These are phyloP conservation scores for Tylopilus vinaceipallidus DNA, from an alignment of 768 basidiomycete species.

Conservation along the genomic window DNA sequence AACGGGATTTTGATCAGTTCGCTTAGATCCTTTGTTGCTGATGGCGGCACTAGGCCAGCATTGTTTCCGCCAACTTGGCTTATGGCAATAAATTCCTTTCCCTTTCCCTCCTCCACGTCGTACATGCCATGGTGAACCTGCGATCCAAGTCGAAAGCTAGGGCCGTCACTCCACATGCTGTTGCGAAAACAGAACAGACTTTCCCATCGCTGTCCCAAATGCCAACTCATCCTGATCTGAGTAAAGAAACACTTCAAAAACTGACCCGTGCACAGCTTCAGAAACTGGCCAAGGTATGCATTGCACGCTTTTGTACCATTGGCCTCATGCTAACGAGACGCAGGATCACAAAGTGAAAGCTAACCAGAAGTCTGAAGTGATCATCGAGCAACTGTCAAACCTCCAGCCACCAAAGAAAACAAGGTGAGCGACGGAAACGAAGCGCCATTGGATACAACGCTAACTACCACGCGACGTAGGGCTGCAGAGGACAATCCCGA, in stretches of 20 bases:
- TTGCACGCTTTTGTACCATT: background rate
- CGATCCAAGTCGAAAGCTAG: slow-evolving; percentile 11
- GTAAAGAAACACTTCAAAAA: slow-evolving; percentile 19
- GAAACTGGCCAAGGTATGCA: slow-evolving; percentile 25
- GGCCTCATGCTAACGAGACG: background rate
- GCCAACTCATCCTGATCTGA: background rate
- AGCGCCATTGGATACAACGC: background rate
- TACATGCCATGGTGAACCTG: slow-evolving; percentile 9
- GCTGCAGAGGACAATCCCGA: slow-evolving; percentile 4
- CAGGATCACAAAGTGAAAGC: slow-evolving; percentile 24
- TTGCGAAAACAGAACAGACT: background rate
- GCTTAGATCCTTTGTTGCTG: slow-evolving; percentile 11
- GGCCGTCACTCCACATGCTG: background rate
- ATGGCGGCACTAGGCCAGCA: slow-evolving; percentile 19
- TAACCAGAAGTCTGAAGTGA: slow-evolving; percentile 27
- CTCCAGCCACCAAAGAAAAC: slow-evolving; percentile 7
- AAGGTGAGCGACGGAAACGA: slow-evolving; percentile 8
- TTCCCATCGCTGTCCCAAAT: background rate
- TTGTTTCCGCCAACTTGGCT: slow-evolving; percentile 7
- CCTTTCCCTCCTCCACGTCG: background rate
- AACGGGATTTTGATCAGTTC: slow-evolving; percentile 9
- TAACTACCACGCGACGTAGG: slow-evolving; percentile 3
- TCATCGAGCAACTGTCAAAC: slow-evolving; percentile 22
- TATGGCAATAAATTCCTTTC: background rate
- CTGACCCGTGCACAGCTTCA: slow-evolving; percentile 26